Evolutionary conservation across 495 filamentous ascomycete species (phyloP).

Genomic region (Lasiosphaeria ovina): DNA sequence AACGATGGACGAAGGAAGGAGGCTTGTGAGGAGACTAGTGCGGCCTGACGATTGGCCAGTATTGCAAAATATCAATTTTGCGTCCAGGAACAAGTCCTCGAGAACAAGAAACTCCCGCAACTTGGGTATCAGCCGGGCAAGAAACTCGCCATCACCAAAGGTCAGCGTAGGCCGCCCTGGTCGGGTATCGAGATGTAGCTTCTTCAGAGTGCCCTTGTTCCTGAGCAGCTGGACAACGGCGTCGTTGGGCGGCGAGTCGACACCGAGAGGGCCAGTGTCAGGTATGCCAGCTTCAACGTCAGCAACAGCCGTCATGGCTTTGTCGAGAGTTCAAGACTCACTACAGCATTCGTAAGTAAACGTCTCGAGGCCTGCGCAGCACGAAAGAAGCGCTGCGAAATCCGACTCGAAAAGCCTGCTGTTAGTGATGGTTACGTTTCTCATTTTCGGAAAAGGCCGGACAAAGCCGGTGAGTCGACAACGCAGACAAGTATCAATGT

Average conservation of each 20-base stretch:
- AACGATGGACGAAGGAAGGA: slow-evolving; percentile 19
- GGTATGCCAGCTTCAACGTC: neutral
- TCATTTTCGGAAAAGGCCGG: slow-evolving; percentile 16
- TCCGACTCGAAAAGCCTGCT: slow-evolving; percentile 4
- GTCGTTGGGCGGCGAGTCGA: slow-evolving; percentile 5
- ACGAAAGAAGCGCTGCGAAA: slow-evolving; percentile 13
- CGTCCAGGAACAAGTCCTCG: slow-evolving; percentile 17
- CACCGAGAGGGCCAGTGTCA: neutral
- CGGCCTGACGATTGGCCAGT: neutral
- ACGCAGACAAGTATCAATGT: slow-evolving; percentile 7
- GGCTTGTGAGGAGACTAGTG: slow-evolving; percentile 6
- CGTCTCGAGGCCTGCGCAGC: slow-evolving; percentile 16
- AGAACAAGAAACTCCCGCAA: slow-evolving; percentile 17
- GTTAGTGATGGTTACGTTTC: slow-evolving; percentile 16
- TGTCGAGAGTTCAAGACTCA: neutral
- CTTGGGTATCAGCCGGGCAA: slow-evolving; percentile 15
- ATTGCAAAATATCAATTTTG: slow-evolving; percentile 11
- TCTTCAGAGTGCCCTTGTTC: slow-evolving; percentile 19
- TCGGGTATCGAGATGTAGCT: slow-evolving; percentile 16
- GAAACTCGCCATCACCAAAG: neutral
- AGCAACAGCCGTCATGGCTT: slow-evolving; percentile 1
- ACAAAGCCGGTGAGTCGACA: neutral
- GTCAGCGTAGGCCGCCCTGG: neutral
- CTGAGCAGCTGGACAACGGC: slow-evolving; percentile 13
- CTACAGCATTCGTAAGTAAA: slow-evolving; percentile 19